Conservation (phyloP, 1,284 basidiomycete species). For the Heterobasidion occidentale region DNA sequence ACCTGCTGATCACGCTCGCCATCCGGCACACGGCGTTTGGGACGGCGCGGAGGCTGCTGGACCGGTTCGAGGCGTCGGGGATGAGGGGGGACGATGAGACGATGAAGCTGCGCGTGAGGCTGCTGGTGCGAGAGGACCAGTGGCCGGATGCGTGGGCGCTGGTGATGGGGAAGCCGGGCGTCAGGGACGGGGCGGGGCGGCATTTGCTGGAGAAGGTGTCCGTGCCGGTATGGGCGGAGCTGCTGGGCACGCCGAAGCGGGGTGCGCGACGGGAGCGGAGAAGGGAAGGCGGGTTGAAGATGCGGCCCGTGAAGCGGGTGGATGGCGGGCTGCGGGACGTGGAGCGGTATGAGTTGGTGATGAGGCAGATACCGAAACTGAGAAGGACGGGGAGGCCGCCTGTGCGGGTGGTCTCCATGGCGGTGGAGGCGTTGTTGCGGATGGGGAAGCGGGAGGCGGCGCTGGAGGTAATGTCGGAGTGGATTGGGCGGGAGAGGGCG, state of each 20-base stretch:
- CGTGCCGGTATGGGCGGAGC: constrained; percentile 8
- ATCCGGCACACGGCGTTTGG: constrained; percentile 23
- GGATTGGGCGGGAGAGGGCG: constrained; percentile 17
- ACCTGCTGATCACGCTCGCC: constrained; percentile 23
- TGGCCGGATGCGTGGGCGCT: constrained; percentile 25
- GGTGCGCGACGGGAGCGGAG: not conserved
- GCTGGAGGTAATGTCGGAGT: constrained; percentile 16
- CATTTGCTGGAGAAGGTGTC: constrained; percentile 4
- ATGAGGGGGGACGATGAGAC: constrained; percentile 22
- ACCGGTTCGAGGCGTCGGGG: constrained; percentile 19
- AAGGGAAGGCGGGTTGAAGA: too few species aligned
- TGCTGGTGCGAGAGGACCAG: constrained; percentile 22
- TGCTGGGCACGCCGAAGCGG: constrained; percentile 10
- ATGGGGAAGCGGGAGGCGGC: constrained; percentile 17
- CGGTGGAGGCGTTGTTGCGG: constrained; percentile 8
- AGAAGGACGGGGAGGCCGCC: constrained; percentile 3
- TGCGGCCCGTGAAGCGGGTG: not conserved
- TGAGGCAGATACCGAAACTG: constrained; percentile 5
- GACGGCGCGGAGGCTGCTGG: constrained; percentile 19
- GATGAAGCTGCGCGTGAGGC: constrained; percentile 23
- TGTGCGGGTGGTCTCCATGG: not conserved
- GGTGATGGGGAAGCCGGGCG: constrained; percentile 10
- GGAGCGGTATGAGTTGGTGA: constrained; percentile 6
- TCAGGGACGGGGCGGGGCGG: not conserved
- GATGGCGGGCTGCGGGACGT: not conserved